Base-by-base conservation (phyloP, 2,329 filamentous ascomycete genomes). In the Xylaria sp. region DNA sequence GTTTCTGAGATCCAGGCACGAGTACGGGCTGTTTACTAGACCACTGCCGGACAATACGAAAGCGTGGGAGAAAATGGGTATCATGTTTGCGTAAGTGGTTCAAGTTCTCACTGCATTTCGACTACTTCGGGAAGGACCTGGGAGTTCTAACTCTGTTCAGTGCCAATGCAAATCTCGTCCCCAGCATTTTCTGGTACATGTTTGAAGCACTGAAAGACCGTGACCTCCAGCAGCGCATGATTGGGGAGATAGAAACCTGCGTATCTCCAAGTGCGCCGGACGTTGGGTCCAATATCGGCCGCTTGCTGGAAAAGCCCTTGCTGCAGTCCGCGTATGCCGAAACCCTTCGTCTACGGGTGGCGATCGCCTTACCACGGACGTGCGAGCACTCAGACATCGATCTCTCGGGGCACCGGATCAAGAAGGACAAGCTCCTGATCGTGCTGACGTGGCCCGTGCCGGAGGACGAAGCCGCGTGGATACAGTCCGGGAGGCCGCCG, bases 171-270 rank as follows among this genome's bases (percentile, higher is more conserved):
- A 60, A 60, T 46, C 39, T 44, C 11, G 19, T 46, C 1, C 50
- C 57, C 9, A 51, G 41, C 26, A 39, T 48, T 4, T 61, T 61
- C 42, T 61, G 58, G 58, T 50, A 45, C 39, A 5, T 61, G 4
- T 52, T 54, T 2, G 58, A 61, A 38, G 50, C 54, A 7, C 56
- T 58, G 2, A 52, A 42, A 44, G 56, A 61, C 26, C 44, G 41
- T 2, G 18, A 29, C 7, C 56, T 61, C 11, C 20, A 38, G 2
- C 18, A 4, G 7, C 56, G 49, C 21, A 20, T 61, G n/a, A 46
- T 40, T 7, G 20, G n/a, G 2, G 59, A 61, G 39, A 22, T 53
- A 9, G 40, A 48, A 17, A 6, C 24, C 24, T 26, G 24, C 24
- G 5, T 26, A 9, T 26, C 24, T 9, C 24, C 24, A 6, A 26